These are phyloP conservation scores for Anthracocystis walkeri DNA, from an alignment of 1,284 basidiomycete genomes.

Conservation along the genomic window DNA sequence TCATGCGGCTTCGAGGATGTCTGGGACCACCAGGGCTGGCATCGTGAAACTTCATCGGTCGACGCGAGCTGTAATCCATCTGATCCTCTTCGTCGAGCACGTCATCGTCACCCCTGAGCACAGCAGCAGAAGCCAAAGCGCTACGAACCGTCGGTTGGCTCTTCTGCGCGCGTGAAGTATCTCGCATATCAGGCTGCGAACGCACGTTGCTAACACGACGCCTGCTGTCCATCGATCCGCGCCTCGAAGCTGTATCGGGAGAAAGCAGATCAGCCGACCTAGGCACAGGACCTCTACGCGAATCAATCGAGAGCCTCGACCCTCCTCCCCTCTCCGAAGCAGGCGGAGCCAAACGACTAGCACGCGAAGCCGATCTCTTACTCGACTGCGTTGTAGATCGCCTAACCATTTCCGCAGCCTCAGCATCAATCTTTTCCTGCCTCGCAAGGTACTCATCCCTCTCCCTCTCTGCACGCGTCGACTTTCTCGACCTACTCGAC, in stretches of 20 bases:
- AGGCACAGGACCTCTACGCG: conserved; percentile 6
- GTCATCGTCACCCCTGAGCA: background rate
- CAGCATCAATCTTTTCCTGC: conserved; percentile 24
- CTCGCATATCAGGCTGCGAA: conserved; percentile 29
- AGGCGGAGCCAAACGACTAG: conserved; percentile 23
- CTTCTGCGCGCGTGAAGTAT: background rate
- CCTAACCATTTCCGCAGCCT: background rate
- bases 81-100: conserved; percentile 11
- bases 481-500: conserved; percentile 24
- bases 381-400: conserved; percentile 8
- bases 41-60: conserved; percentile 17
- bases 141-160: conserved; percentile 14
- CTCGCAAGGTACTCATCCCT: conserved; percentile 46
- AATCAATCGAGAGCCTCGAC: conserved; percentile 18
- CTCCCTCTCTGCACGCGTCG: conserved; percentile 42
- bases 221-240: conserved; percentile 35
- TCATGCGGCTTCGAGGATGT: conserved; percentile 15
- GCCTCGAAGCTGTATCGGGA: conserved; percentile 17
- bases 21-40: conserved; percentile 1
- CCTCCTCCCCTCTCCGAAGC: conserved; percentile 14
- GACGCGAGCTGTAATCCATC: background rate
- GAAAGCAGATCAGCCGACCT: conserved; percentile 15
- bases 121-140: conserved; percentile 31
- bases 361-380: conserved; percentile 15
- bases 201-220: conserved; percentile 17